Conservation (phyloP, 2,329 filamentous ascomycete species). For the Aspergillus ustus region DNA sequence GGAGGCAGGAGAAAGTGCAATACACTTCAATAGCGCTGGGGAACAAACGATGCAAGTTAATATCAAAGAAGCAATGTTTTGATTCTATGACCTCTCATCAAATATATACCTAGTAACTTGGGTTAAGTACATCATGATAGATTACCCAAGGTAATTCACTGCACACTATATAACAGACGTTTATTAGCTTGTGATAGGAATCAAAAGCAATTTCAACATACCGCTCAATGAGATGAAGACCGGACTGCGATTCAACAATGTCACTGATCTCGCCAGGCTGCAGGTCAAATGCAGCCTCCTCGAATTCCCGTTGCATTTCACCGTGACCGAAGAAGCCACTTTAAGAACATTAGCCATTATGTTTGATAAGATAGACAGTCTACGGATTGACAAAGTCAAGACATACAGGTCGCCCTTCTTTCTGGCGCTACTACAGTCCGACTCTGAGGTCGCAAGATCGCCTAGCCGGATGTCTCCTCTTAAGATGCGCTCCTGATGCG, state of each 20-base stretch:
- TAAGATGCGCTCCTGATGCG: constrained; percentile 76
- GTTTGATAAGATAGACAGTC: not conserved
- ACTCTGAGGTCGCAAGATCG: constrained; percentile 85
- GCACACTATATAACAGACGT: constrained; percentile 23
- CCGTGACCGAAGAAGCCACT: constrained; percentile 89
- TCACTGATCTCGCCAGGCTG: constrained; percentile 84
- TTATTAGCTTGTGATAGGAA: constrained; percentile 5
- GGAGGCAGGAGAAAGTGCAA: too few species aligned
- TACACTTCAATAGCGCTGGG: too few species aligned
- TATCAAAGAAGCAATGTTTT: not conserved
- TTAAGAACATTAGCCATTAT: constrained; percentile 21
- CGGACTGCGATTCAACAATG: constrained; percentile 89
- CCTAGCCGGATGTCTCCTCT: constrained; percentile 71
- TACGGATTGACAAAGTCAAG: not conserved
- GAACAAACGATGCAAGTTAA: not conserved
- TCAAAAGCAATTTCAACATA: constrained; percentile 48
- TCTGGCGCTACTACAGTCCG: constrained; percentile 91
- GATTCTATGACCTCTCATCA: not conserved
- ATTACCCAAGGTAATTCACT: constrained; percentile 22
- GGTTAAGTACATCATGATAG: constrained; percentile 1
- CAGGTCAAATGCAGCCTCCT: constrained; percentile 91
- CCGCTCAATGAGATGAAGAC: constrained; percentile 95
- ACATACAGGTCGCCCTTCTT: constrained; percentile 87
- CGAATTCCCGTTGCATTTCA: constrained; percentile 99
- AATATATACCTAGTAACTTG: not conserved